Conservation (phyloP, 192 early-diverging fungal genomes). For the Coemansia sp. region DNA sequence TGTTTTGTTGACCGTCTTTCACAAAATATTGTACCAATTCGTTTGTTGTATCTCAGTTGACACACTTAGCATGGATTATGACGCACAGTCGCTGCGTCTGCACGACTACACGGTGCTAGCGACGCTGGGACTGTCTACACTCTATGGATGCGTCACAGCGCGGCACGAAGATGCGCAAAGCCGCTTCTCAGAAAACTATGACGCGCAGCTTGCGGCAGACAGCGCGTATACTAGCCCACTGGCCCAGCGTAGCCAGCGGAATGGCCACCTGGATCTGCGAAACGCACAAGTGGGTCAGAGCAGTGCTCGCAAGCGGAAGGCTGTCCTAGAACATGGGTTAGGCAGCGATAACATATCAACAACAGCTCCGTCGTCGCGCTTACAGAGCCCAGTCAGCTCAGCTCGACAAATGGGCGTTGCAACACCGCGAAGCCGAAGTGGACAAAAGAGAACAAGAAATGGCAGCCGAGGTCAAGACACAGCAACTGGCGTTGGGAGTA, state of each 20-base stretch:
- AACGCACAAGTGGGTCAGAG: not conserved
- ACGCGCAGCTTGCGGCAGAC: not conserved
- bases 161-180: slow-evolving; percentile 24
- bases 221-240: slow-evolving; percentile 14
- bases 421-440: not conserved
- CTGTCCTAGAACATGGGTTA: slow-evolving; percentile 10
- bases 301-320: slow-evolving; percentile 27
- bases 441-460: slow-evolving; percentile 7
- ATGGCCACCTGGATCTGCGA: not conserved
- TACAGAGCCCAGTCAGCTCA: slow-evolving; percentile 24
- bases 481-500: not conserved
- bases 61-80: slow-evolving; percentile 22
- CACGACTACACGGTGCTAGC: slow-evolving; percentile 47
- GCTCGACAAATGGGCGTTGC: not conserved
- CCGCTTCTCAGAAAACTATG: not conserved
- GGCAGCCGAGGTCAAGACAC: not conserved
- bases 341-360: not conserved
- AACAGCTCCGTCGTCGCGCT: slow-evolving; percentile 4
- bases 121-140: slow-evolving; percentile 38
- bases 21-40: too few relatives aligned
- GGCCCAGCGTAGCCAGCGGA: slow-evolving; percentile 1
- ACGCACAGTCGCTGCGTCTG: slow-evolving; percentile 28
- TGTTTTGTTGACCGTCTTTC: too few relatives aligned
- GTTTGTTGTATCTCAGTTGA: too few relatives aligned
- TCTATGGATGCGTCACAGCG: slow-evolving; percentile 35